These are phyloP conservation scores for Picea engelmannii DNA, from an alignment of 83 land plant species.

Conservation along the genomic window DNA sequence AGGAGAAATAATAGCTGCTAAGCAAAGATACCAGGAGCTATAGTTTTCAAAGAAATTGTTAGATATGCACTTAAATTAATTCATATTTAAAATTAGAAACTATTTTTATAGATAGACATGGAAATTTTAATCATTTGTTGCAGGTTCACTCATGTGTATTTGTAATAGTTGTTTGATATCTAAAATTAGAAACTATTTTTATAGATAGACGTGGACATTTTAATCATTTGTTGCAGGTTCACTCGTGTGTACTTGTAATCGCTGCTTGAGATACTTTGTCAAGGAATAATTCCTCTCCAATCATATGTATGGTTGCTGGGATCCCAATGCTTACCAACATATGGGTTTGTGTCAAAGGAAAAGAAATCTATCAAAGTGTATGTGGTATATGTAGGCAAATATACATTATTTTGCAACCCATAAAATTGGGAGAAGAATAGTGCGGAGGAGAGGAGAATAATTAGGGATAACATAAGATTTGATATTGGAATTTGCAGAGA, in stretches of 20 bases:
- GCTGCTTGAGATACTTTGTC: slow-evolving; percentile 48
- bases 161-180: slow-evolving; percentile 37
- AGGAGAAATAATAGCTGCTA: no score
- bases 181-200: no score
- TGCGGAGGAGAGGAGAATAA: neutral
- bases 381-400: neutral
- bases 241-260: slow-evolving; percentile 46
- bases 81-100: slow-evolving; percentile 4
- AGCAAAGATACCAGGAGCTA: no score
- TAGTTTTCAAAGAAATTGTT: no score
- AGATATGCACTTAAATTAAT: no score
- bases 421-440: neutral
- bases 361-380: slow-evolving; percentile 64
- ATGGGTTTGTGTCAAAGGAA: slow-evolving; percentile 89
- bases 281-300: slow-evolving; percentile 72
- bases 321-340: slow-evolving; percentile 62
- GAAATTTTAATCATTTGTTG: no score
- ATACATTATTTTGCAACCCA: neutral
- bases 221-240: no score
- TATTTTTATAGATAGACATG: no score
- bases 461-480: neutral
- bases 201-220: no score
- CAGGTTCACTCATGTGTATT: slow-evolving; percentile 27
- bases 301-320: slow-evolving; percentile 50
- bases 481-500: neutral